Evolutionary conservation across 805 yeast species (phyloP), one percentile per base, ranked within the genome.

Genomic region (Monosporozyma unispora): DNA sequence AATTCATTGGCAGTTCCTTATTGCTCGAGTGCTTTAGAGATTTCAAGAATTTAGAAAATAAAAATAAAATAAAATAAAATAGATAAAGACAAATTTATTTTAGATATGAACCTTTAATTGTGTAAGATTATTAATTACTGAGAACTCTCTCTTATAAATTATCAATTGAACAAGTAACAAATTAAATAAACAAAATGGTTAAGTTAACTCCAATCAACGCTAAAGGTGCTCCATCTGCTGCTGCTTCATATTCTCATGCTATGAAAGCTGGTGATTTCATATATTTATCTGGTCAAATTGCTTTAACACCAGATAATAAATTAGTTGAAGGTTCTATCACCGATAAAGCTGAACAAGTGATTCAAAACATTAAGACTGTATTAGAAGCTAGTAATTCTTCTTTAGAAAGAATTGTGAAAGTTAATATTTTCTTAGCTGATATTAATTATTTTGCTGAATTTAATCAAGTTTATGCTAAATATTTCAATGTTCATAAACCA

Each of bases 161-260:
- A 29, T 29, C 33, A 29, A 29, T 29, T 3, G 9, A 38, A 23
- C 23, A 8, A 18, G 23, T 16, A 43, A 19, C 22, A 4, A 28
- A 12, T 18, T 22, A 33, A 1, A 44, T n/a, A 18, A 9, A 33
- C 25, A 31, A 42, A 9, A 59, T 64, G 63, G 52, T 60, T 23
- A 62, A 61, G 11, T 48, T 60, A 47, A 61, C 65, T 28, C 63
- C 74, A 77, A 82, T 87, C 51, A 74, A 77, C 59, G 80, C 96
- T 47, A 73, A 80, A 54, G 74, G 73, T 57, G 96, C 98, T 35
- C 98, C 99, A 57, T 89, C 95, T 51, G 96, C 98, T 53, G 96
- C 96, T 39, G 98, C 96, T 37, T 81, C 96, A 12, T 91, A 91
- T 70, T 87, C 96, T 27, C 99, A 93, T 70, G 99, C 98, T 45